These are phyloP conservation scores for Colletotrichum salicis DNA, from an alignment of 2,329 filamentous ascomycete genomes.

Conservation along the genomic window DNA sequence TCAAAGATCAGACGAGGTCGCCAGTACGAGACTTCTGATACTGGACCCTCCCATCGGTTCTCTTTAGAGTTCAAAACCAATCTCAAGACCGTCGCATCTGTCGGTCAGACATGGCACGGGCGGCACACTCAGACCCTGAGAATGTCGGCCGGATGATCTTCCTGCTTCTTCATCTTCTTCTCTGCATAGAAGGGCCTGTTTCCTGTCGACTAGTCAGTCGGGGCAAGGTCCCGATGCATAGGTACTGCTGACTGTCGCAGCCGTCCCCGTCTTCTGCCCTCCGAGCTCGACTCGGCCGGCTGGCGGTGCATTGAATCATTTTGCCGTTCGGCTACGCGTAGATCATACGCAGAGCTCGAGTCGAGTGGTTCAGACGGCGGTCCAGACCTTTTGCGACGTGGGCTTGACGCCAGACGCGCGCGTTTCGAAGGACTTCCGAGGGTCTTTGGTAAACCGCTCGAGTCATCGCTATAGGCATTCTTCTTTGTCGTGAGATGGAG, in stretches of 20 bases:
- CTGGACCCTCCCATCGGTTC: neutral
- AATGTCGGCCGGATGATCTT: too few relatives aligned
- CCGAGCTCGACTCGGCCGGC: neutral
- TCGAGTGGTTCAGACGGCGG: neutral
- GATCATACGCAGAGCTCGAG: neutral
- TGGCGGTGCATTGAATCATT: neutral
- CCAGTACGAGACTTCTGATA: neutral
- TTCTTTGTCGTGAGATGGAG: neutral
- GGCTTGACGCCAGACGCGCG: neutral
- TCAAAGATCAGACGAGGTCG: neutral
- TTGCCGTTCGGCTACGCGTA: neutral
- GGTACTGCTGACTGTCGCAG: neutral
- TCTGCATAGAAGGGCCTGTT: too few relatives aligned
- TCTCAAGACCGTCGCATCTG: too few relatives aligned
- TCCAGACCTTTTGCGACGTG: neutral
- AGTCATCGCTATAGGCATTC: neutral
- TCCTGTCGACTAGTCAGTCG: too few relatives aligned
- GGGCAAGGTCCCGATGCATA: neutral
- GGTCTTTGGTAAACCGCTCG: neutral
- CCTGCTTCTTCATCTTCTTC: too few relatives aligned
- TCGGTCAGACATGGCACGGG: neutral
- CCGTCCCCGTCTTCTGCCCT: neutral
- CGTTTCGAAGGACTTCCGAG: neutral
- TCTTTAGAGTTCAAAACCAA: neutral
- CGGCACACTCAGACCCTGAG: too few relatives aligned